Evolutionary conservation across 2,329 filamentous ascomycete genomes (phyloP).

Genomic region (Domatiomyces globalis): DNA sequence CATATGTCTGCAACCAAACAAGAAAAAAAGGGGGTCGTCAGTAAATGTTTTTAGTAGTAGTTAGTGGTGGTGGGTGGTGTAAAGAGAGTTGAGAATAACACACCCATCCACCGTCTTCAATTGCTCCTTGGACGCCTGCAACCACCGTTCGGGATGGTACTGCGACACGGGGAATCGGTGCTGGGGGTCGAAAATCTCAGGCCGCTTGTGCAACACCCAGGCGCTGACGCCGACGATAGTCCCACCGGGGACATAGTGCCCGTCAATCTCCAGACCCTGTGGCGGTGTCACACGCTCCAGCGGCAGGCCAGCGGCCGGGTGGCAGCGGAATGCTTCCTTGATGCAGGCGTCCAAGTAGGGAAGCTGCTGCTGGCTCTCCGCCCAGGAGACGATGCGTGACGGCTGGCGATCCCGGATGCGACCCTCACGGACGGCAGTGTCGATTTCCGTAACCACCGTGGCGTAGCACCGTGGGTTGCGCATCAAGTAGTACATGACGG

Average conservation of each 20-base stretch:
- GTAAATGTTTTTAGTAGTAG: conserved; percentile 10
- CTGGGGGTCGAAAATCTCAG: conserved; percentile 54
- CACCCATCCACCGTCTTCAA: conserved; percentile 36
- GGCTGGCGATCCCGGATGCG: conserved; percentile 6
- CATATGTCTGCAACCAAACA: conserved; percentile 4
- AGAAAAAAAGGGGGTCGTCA: neutral
- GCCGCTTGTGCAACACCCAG: conserved; percentile 58
- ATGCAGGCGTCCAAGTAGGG: conserved; percentile 65
- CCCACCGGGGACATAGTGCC: conserved; percentile 52
- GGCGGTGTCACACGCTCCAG: conserved; percentile 59
- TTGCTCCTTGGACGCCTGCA: conserved; percentile 37
- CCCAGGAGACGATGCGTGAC: conserved; percentile 21
- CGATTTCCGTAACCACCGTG: conserved; percentile 15
- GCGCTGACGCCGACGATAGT: conserved; percentile 62
- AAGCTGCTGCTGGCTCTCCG: conserved; percentile 51
- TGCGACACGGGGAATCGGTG: conserved; percentile 32
- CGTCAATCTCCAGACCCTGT: conserved; percentile 48
- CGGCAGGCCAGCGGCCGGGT: conserved; percentile 58
- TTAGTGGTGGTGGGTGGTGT: too few species aligned
- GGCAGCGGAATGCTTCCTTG: conserved; percentile 63
- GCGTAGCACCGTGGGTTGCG: conserved; percentile 38
- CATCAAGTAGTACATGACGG: conserved; percentile 61
- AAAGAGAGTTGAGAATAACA: conserved; percentile 1
- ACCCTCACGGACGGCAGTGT: conserved; percentile 12
- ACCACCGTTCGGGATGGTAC: conserved; percentile 57